Percentiles rank a stretch among this genome's conserved stretches.
These are phyloP conservation scores for Fragilaria radians DNA, from an alignment of 108 stramenopile species.

Conservation along the genomic window DNA sequence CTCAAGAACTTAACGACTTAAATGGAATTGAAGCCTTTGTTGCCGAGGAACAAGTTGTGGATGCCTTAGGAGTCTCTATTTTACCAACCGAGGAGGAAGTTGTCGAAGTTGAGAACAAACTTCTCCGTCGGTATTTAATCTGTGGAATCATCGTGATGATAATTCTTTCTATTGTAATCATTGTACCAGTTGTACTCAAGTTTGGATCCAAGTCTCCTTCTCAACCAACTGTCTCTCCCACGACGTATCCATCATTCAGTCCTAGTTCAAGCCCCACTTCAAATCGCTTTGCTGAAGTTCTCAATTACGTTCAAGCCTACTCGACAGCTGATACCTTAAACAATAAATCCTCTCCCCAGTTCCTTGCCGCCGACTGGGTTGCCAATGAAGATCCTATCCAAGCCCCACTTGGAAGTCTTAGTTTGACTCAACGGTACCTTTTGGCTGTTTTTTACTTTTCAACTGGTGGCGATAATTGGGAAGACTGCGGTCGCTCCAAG, in stretches of 20 bases:
- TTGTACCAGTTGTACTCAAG: neutral
- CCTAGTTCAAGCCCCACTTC: slow-evolving; percentile 1
- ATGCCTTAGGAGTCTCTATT: slow-evolving; percentile 1
- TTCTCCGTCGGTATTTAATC: neutral
- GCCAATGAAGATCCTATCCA: neutral
- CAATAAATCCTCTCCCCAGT: neutral
- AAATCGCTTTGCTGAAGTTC: neutral
- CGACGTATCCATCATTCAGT: neutral
- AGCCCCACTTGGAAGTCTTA: neutral
- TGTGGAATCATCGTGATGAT: neutral
- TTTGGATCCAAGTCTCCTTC: neutral
- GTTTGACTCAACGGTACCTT: slow-evolving; percentile 1
- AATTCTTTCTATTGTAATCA: neutral
- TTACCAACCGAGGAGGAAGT: slow-evolving; percentile 6
- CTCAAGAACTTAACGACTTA: too few relatives aligned
- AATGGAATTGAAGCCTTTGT: slow-evolving; percentile 14
- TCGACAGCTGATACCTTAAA: neutral
- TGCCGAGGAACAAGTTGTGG: slow-evolving; percentile 10
- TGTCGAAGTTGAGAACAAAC: slow-evolving; percentile 1
- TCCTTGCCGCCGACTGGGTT: neutral
- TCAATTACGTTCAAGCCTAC: neutral
- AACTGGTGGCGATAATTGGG: slow-evolving; percentile 4
- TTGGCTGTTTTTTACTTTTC: slow-evolving; percentile 5
- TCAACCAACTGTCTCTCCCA: neutral
- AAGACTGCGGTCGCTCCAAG: neutral